phyloP scores from a whole-genome alignment of 129 eudicot genomes.

The Tagetes patula region DNA sequence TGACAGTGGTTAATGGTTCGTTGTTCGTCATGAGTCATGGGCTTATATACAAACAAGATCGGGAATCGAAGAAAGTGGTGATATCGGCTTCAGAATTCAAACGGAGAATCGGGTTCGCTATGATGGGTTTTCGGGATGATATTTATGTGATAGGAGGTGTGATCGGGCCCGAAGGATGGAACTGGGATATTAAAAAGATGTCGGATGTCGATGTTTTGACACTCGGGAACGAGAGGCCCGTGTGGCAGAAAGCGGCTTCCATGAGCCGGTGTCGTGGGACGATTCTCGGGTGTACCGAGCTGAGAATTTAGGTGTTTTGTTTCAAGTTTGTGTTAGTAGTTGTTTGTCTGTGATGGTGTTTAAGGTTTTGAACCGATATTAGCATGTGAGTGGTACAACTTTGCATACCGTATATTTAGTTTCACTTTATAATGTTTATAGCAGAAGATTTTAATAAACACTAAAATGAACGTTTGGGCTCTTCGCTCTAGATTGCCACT shows the following conservation, averaged over 20 bases:
- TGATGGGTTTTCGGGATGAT: slow-evolving; percentile 73
- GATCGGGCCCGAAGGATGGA: slow-evolving; percentile 79
- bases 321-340: not conserved
- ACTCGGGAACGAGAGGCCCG: slow-evolving; percentile 67
- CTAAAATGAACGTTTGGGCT: not conserved
- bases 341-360: slow-evolving; percentile 14
- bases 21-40: slow-evolving; percentile 84
- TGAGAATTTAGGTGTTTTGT: slow-evolving; percentile 60
- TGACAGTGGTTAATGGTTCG: slow-evolving; percentile 66
- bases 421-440: not conserved
- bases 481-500: too few species aligned
- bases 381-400: slow-evolving; percentile 4
- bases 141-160: slow-evolving; percentile 91
- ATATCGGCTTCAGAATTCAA: slow-evolving; percentile 71
- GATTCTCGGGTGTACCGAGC: slow-evolving; percentile 75
- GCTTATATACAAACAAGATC: slow-evolving; percentile 64
- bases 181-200: slow-evolving; percentile 63
- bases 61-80: slow-evolving; percentile 46
- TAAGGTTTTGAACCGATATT: slow-evolving; percentile 26
- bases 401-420: slow-evolving; percentile 17
- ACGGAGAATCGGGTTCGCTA: slow-evolving; percentile 66
- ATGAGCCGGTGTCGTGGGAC: slow-evolving; percentile 84
- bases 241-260: slow-evolving; percentile 72
- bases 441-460: not conserved
- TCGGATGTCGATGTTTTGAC: slow-evolving; percentile 80